A percentile compares a stretch with the other conserved stretches of the same genome.
phyloP scores from a whole-genome alignment of 495 filamentous ascomycete species.

The Neurospora sp. region DNA sequence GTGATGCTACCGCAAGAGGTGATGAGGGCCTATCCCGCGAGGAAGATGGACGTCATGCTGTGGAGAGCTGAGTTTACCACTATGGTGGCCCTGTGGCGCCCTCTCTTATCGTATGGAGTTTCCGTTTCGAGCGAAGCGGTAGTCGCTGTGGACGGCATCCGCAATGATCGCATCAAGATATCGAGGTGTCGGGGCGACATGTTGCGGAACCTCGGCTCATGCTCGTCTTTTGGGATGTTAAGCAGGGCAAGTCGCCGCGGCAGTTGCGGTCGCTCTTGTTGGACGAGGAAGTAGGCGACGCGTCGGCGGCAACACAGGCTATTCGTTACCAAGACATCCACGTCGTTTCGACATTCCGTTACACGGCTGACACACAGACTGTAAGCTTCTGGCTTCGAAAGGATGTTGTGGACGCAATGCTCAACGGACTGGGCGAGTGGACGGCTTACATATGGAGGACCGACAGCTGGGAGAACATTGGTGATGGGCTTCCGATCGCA shows the following conservation, averaged over 20 bases:
- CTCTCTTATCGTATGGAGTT: slow-evolving; percentile 20
- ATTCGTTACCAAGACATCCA: slow-evolving; percentile 14
- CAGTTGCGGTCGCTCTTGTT: slow-evolving; percentile 5
- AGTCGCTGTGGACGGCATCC: slow-evolving; percentile 12
- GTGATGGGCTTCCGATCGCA: not conserved
- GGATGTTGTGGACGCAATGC: slow-evolving; percentile 17
- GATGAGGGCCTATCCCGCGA: slow-evolving; percentile 6
- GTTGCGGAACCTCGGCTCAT: slow-evolving; percentile 15
- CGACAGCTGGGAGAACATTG: slow-evolving; percentile 1
- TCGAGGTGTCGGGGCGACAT: not conserved
- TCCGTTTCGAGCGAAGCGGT: slow-evolving; percentile 8
- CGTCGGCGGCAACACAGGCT: not conserved
- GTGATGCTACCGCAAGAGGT: slow-evolving; percentile 5
- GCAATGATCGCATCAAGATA: slow-evolving; percentile 18
- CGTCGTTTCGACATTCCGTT: slow-evolving; percentile 18
- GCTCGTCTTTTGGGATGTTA: slow-evolving; percentile 20
- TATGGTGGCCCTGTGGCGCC: slow-evolving; percentile 19
- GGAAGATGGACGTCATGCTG: slow-evolving; percentile 13
- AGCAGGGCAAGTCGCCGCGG: not conserved
- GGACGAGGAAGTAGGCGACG: slow-evolving; percentile 10
- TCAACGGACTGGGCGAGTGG: slow-evolving; percentile 13
- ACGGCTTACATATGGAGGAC: slow-evolving; percentile 14
- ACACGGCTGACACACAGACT: slow-evolving; percentile 6
- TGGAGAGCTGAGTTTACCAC: slow-evolving; percentile 25
- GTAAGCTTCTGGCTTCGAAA: slow-evolving; percentile 22